phyloP scores from a whole-genome alignment of 108 stramenopile species.

The Skeletonema menzelii region DNA sequence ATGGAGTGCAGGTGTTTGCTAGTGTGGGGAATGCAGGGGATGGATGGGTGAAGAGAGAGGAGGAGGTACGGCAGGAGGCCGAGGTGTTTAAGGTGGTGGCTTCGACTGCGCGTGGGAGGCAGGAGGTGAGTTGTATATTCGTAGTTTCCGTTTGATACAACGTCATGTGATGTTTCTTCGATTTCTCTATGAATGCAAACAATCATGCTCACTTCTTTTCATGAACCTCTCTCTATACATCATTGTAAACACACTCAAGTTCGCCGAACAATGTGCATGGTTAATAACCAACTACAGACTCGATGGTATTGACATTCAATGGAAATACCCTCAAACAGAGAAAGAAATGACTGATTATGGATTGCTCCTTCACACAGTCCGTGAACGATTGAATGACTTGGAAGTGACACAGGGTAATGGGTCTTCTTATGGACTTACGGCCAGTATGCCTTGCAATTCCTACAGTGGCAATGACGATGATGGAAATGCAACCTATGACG shows the following conservation, averaged over 20 bases:
- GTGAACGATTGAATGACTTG: constrained; percentile 8
- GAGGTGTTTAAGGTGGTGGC: constrained; percentile 15
- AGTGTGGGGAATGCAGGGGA: not conserved
- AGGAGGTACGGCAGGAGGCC: not conserved
- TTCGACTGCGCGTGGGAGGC: constrained; percentile 6
- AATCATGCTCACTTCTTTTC: not conserved
- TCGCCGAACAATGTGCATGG: constrained; percentile 13
- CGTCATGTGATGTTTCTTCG: too few relatives aligned
- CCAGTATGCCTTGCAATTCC: constrained; percentile 14
- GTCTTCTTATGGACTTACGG: constrained; percentile 20
- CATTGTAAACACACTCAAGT: not conserved
- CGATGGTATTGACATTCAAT: constrained; percentile 32
- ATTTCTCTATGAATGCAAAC: too few relatives aligned
- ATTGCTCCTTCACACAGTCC: constrained; percentile 10
- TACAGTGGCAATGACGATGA: not conserved
- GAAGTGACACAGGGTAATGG: not conserved
- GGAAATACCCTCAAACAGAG: constrained; percentile 4
- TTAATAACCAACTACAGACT: constrained; percentile 22
- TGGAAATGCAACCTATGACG: not conserved
- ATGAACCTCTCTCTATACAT: too few relatives aligned
- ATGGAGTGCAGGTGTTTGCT: constrained; percentile 10
- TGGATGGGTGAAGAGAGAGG: not conserved
- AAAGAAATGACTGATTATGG: constrained; percentile 29
- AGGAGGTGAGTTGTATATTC: constrained; percentile 1
- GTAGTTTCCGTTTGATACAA: not conserved